Conservation (phyloP, 192 early-diverging fungal species). For the Umbelopsis ramanniana region DNA sequence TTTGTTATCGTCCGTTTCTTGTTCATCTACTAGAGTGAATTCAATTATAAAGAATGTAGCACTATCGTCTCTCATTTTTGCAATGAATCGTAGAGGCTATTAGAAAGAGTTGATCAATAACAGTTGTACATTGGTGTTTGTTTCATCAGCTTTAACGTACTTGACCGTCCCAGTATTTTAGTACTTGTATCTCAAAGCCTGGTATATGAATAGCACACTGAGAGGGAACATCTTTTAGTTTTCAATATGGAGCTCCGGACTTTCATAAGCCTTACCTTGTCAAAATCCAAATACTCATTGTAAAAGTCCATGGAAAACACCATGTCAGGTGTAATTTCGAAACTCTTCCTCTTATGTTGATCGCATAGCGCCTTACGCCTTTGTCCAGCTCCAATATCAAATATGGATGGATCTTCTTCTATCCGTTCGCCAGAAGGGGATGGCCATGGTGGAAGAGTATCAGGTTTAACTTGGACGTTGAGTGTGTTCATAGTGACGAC, state of each 20-base stretch:
- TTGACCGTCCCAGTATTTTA: conserved; percentile 66
- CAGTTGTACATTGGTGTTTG: conserved; percentile 37
- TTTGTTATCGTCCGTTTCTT: conserved; percentile 13
- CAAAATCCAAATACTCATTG: conserved; percentile 56
- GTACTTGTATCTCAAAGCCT: conserved; percentile 50
- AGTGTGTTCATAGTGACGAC: conserved; percentile 79
- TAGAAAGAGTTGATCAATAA: conserved; percentile 26
- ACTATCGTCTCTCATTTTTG: conserved; percentile 64
- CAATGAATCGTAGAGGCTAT: conserved; percentile 75
- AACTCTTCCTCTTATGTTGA: conserved; percentile 44
- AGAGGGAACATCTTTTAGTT: neutral
- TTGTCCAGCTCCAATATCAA: conserved; percentile 22
- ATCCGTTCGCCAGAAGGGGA: conserved; percentile 44
- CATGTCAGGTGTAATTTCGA: conserved; percentile 64
- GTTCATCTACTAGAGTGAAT: conserved; percentile 54
- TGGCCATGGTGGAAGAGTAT: conserved; percentile 46
- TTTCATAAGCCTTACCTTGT: conserved; percentile 37
- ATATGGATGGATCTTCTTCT: conserved; percentile 19
- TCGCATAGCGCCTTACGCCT: conserved; percentile 32
- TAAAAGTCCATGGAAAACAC: conserved; percentile 78
- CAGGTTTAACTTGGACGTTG: conserved; percentile 44
- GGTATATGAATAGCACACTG: conserved; percentile 40
- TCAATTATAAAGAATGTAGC: conserved; percentile 72
- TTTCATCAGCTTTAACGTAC: conserved; percentile 42
- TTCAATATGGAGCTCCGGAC: neutral